A percentile compares a stretch with the other conserved stretches of the same genome.
phyloP scores from a whole-genome alignment of 192 early-diverging fungal genomes.

The Backusella tuberculispora region DNA sequence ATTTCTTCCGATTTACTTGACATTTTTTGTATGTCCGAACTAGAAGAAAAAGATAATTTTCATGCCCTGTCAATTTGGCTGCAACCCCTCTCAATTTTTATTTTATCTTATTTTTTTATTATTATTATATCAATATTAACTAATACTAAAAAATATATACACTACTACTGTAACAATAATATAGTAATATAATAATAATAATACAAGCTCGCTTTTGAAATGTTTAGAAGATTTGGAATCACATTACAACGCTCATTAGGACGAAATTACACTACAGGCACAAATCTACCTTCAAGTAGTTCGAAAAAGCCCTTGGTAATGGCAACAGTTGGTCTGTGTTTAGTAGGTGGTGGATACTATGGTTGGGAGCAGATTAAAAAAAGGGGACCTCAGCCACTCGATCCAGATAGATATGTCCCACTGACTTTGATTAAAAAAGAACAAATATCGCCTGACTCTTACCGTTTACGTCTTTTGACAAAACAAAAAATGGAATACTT shows the following conservation, averaged over 20 bases:
- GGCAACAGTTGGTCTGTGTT: background rate
- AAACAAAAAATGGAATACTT: conserved; percentile 24
- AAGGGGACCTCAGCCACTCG: conserved; percentile 24
- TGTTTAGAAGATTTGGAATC: conserved; percentile 9
- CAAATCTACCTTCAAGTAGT: background rate
- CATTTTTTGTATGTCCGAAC: background rate
- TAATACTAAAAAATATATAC: too few species aligned
- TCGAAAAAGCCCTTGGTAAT: background rate
- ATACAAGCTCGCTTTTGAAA: background rate
- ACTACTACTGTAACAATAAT: too few species aligned
- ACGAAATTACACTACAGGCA: background rate
- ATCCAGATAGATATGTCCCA: conserved; percentile 54
- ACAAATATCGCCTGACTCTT: conserved; percentile 54
- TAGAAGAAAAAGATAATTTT: background rate
- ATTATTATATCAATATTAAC: background rate
- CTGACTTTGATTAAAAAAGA: conserved; percentile 51
- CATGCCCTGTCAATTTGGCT: background rate
- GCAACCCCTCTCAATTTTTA: background rate
- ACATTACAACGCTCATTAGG: background rate
- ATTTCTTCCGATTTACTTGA: background rate
- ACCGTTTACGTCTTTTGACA: conserved; percentile 61
- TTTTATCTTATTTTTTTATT: background rate
- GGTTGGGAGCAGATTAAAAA: background rate
- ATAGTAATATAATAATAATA: too few species aligned
- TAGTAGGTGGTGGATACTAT: background rate